phyloP scores from a whole-genome alignment of 2,329 filamentous ascomycete genomes.

The Raffaelea arxii region DNA sequence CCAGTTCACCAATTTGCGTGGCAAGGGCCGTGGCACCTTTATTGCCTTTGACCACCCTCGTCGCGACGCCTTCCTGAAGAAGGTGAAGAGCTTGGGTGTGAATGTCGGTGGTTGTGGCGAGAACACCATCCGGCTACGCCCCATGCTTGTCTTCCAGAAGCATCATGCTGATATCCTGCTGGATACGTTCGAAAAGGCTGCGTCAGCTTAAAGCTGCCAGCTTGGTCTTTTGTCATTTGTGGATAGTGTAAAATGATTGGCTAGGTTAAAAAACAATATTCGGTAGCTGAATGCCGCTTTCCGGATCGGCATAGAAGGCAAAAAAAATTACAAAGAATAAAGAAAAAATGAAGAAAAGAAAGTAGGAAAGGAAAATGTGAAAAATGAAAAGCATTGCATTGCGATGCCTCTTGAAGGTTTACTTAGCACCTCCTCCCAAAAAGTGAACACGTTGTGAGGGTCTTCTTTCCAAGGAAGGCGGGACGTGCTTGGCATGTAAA shows the following conservation, averaged over 20 bases:
- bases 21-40: conserved; percentile 83
- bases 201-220: too few relatives aligned
- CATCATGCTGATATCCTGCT: conserved; percentile 81
- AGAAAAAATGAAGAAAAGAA: neutral
- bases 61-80: conserved; percentile 68
- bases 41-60: conserved; percentile 82
- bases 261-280: too few relatives aligned
- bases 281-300: conserved; percentile 3
- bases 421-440: too few relatives aligned
- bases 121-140: conserved; percentile 66
- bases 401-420: too few relatives aligned
- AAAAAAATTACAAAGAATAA: too few relatives aligned
- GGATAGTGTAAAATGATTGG: too few relatives aligned
- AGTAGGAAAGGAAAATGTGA: neutral
- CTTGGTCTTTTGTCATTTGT: too few relatives aligned
- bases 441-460: too few relatives aligned
- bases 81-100: conserved; percentile 69
- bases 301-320: too few relatives aligned
- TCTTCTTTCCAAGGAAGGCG: too few relatives aligned
- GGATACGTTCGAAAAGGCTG: conserved; percentile 67
- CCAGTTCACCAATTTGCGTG: conserved; percentile 74
- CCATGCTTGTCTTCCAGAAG: conserved; percentile 90
- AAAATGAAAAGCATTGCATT: too few relatives aligned
- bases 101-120: conserved; percentile 81
- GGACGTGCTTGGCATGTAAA: too few relatives aligned